phyloP scores from a whole-genome alignment of 2,329 filamentous ascomycete genomes.

The Xylariaceae sp. region DNA sequence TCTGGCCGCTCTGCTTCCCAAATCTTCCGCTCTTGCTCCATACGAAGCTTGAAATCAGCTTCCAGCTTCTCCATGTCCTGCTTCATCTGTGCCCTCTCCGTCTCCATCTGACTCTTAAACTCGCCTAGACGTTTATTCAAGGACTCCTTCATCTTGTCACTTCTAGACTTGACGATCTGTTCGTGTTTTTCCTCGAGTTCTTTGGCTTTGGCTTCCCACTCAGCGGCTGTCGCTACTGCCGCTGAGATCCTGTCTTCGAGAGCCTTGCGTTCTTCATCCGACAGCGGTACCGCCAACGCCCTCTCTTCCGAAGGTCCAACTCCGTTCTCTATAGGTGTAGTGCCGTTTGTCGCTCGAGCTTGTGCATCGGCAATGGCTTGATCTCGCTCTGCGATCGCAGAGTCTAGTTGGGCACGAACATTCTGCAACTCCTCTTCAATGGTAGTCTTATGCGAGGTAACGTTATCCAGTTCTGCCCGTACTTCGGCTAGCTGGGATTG shows the following conservation, averaged over 20 bases:
- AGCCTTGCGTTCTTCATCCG: slow-evolving; percentile 61
- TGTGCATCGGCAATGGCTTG: slow-evolving; percentile 53
- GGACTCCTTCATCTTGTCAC: slow-evolving; percentile 69
- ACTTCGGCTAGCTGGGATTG: slow-evolving; percentile 53
- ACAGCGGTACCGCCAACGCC: slow-evolving; percentile 39
- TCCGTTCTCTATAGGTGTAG: slow-evolving; percentile 36
- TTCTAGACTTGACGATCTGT: slow-evolving; percentile 63
- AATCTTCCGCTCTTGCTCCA: slow-evolving; percentile 37
- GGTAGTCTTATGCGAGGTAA: slow-evolving; percentile 68
- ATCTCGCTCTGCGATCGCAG: slow-evolving; percentile 66
- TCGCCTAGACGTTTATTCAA: slow-evolving; percentile 73
- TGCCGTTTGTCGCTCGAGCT: slow-evolving; percentile 31
- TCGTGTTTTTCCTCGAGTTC: slow-evolving; percentile 66
- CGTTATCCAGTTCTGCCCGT: slow-evolving; percentile 65
- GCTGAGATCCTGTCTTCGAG: slow-evolving; percentile 65
- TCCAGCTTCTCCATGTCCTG: slow-evolving; percentile 66
- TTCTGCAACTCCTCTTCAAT: slow-evolving; percentile 65
- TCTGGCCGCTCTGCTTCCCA: slow-evolving; percentile 33
- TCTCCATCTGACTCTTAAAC: slow-evolving; percentile 51
- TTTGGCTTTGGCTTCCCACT: slow-evolving; percentile 65
- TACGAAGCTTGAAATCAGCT: slow-evolving; percentile 48
- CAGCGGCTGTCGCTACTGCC: slow-evolving; percentile 63
- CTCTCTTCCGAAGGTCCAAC: slow-evolving; percentile 22
- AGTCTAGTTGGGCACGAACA: slow-evolving; percentile 62
- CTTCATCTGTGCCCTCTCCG: slow-evolving; percentile 60